Conservation (phyloP, 139 green algal genomes). For the Coelastrella sp. region DNA sequence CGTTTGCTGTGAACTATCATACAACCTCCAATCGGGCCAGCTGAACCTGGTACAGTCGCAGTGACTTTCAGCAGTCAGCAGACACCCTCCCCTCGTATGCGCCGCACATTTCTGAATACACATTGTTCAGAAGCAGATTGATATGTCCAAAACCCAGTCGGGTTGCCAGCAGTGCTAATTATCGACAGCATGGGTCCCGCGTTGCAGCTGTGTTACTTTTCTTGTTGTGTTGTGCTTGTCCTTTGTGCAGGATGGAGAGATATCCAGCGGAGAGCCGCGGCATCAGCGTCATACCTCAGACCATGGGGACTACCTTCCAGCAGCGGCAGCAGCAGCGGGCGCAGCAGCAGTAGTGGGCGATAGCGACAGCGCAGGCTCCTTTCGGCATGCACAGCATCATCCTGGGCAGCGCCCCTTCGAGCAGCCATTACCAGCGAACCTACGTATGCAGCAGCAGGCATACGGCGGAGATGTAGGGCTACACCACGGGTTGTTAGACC, state of each 20-base stretch:
- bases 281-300: background rate
- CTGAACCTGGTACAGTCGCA: no score
- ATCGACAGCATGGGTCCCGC: background rate
- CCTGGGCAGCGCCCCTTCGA: background rate
- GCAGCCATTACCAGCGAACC: background rate
- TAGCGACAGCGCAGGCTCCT: constrained; percentile 6
- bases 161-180: no score
- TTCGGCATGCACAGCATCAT: background rate
- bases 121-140: no score
- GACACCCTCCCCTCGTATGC: no score
- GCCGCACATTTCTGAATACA: background rate
- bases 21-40: no score
- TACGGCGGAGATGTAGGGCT: background rate
- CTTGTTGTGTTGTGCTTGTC: background rate
- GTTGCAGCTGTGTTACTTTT: background rate
- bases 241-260: background rate
- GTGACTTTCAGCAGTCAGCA: no score
- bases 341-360: background rate
- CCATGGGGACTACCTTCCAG: constrained; percentile 18
- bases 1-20: no score
- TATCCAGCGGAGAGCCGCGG: background rate
- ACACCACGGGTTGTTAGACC: background rate
- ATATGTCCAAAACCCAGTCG: no score
- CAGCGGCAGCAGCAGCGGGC: constrained; percentile 21
- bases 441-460: background rate